Percentiles rank a stretch among this genome's conserved stretches.
These are phyloP conservation scores for Alternaria atra DNA, from an alignment of 2,329 filamentous ascomycete species.

Conservation along the genomic window DNA sequence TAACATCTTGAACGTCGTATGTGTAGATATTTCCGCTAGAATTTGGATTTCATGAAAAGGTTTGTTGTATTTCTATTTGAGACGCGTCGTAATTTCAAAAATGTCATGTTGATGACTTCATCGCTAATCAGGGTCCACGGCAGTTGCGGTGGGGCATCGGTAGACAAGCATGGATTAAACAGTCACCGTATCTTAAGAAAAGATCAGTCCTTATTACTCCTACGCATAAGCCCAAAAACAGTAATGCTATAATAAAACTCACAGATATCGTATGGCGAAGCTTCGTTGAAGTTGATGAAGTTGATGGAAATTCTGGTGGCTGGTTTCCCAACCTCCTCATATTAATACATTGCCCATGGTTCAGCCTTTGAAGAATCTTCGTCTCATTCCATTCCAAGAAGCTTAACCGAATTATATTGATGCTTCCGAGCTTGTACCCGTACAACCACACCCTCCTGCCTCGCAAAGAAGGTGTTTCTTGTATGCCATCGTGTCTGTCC, in stretches of 20 bases:
- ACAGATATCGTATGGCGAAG: no score
- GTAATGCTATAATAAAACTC: background rate
- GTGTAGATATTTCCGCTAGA: background rate
- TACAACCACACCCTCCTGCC: background rate
- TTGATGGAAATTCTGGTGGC: no score
- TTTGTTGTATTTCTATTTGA: background rate
- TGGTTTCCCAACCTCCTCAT: no score
- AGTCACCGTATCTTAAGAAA: background rate
- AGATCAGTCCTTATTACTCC: no score
- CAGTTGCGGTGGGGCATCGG: background rate
- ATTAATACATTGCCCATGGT: no score
- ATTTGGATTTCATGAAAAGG: background rate
- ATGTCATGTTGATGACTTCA: slow-evolving; percentile 1
- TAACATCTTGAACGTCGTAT: slow-evolving; percentile 32
- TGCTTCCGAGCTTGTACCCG: background rate
- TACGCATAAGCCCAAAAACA: background rate
- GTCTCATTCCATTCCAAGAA: no score
- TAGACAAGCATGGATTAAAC: background rate
- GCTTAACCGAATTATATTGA: background rate
- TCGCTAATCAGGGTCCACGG: background rate
- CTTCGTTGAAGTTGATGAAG: no score
- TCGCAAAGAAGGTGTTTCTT: background rate
- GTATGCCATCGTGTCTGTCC: background rate
- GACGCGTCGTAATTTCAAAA: background rate
- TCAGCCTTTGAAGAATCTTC: no score